Evolutionary conservation across 176 grass and related monocot genomes (phyloP).

Genomic region (Eleusine indica): DNA sequence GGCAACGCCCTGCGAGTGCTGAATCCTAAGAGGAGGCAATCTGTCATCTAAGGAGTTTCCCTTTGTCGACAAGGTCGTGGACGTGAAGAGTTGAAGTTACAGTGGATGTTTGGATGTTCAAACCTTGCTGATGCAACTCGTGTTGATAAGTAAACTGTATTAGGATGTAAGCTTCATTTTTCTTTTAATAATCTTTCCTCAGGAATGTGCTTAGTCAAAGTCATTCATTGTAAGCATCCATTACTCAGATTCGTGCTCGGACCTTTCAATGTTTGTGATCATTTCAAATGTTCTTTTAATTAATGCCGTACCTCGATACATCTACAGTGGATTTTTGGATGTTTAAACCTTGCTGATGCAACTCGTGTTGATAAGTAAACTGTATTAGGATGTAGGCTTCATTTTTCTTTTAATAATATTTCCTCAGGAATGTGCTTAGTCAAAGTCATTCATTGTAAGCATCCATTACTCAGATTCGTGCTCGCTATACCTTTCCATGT

Average conservation of each 20-base stretch:
- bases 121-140: background rate
- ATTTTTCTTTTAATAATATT: no score
- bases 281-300: no score
- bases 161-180: background rate
- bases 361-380: slow-evolving; percentile 24
- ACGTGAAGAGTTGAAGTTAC: background rate
- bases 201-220: background rate
- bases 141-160: slow-evolving; percentile 28
- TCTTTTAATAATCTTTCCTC: no score
- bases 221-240: background rate
- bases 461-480: slow-evolving; percentile 14
- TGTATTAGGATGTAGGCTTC: background rate
- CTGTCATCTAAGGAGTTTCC: slow-evolving; percentile 44
- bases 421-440: no score
- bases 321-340: slow-evolving; percentile 9
- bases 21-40: slow-evolving; percentile 63
- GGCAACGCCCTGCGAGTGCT: slow-evolving; percentile 49
- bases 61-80: background rate
- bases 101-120: slow-evolving; percentile 39
- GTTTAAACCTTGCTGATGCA: background rate
- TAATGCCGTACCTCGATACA: background rate
- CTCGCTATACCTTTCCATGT: background rate
- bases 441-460: background rate
- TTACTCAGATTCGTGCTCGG: background rate
- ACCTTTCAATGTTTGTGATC: background rate